Evolutionary conservation across 2,329 filamentous ascomycete genomes (phyloP).

Genomic region (Apiospora saccharicola): DNA sequence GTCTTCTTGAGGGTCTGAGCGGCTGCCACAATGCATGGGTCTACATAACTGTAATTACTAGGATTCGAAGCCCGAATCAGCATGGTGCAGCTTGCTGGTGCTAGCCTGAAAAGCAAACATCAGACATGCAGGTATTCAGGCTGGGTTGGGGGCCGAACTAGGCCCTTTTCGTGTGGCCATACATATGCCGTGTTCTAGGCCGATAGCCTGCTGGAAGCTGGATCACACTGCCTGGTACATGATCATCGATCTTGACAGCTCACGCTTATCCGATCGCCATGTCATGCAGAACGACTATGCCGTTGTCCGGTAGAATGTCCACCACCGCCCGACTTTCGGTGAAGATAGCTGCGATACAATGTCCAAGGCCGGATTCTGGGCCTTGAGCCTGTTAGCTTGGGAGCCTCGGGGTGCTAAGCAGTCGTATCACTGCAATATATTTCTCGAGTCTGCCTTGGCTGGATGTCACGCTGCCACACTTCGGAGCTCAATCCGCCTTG

Average conservation of each 20-base stretch:
- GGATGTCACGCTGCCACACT: neutral
- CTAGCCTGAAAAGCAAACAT: neutral
- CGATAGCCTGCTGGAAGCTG: neutral
- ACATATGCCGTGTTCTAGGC: neutral
- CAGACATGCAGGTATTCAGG: neutral
- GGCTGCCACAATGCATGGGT: neutral
- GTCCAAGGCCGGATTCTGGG: neutral
- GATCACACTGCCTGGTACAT: neutral
- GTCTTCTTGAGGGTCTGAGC: neutral
- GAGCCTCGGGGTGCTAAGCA: neutral
- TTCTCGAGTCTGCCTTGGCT: neutral
- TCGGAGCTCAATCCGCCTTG: neutral
- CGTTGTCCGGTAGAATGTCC: neutral
- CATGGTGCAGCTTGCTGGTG: neutral
- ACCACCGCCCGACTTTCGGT: neutral
- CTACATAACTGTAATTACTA: slow-evolving; percentile 4
- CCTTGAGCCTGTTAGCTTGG: neutral
- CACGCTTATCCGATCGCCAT: neutral
- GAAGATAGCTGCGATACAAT: neutral
- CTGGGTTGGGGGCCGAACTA: neutral
- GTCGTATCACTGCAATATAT: neutral
- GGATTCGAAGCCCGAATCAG: neutral
- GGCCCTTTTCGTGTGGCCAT: neutral
- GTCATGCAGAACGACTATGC: neutral
- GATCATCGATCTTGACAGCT: neutral